Percentiles rank a stretch among this genome's conserved stretches.
Evolutionary conservation across 306 rosid genomes (phyloP).

Genomic region (Oxytropis ochrocephala): DNA sequence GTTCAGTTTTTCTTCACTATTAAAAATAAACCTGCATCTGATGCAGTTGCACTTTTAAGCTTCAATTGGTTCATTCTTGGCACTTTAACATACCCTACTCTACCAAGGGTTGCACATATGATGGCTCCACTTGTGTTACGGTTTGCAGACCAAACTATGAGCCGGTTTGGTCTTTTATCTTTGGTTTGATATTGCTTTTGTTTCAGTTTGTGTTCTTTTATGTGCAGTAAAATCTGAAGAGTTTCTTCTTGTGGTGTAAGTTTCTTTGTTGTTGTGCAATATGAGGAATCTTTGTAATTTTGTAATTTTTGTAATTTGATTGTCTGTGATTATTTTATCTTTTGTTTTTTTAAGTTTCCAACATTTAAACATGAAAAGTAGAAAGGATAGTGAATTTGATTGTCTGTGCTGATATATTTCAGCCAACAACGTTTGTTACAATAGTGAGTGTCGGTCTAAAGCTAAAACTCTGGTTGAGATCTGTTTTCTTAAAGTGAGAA

Average conservation of each 20-base stretch:
- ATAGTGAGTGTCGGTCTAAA: too few species aligned
- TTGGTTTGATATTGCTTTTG: constrained; percentile 13
- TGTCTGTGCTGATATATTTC: too few species aligned
- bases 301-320: constrained; percentile 6
- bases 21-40: constrained; percentile 64
- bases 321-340: constrained; percentile 8
- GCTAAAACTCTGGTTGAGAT: too few species aligned
- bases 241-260: constrained; percentile 5
- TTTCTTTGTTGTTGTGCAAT: constrained; percentile 15
- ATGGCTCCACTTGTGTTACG: constrained; percentile 34
- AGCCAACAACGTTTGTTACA: neutral
- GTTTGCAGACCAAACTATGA: constrained; percentile 9
- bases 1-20: constrained; percentile 56
- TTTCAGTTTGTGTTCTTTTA: neutral
- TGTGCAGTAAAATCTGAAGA: constrained; percentile 15
- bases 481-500: too few species aligned
- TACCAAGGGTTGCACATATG: constrained; percentile 43
- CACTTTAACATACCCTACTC: constrained; percentile 61
- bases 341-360: constrained; percentile 4
- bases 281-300: constrained; percentile 14
- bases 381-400: neutral
- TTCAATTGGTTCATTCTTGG: constrained; percentile 90
- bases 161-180: constrained; percentile 25
- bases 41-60: constrained; percentile 71
- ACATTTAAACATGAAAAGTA: neutral